Evolutionary conservation across 306 rosid species (phyloP).

Genomic region (Vigna trinervia): DNA sequence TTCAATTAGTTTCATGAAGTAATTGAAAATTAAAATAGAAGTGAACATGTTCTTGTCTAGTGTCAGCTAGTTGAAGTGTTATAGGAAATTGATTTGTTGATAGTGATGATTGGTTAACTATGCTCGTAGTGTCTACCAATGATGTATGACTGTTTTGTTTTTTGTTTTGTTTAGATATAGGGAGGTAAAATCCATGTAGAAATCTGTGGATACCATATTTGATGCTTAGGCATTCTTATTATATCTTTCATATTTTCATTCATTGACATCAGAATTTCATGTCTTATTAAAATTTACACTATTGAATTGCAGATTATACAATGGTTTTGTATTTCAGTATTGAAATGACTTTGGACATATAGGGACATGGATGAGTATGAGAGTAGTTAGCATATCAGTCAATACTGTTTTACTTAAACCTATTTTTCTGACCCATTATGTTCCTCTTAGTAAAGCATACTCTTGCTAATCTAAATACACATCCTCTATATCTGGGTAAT

Average conservation of each 20-base stretch:
- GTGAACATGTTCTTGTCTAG: conserved; percentile 14
- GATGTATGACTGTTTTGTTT: neutral
- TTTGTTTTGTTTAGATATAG: neutral
- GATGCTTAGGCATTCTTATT: conserved; percentile 3
- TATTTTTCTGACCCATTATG: neutral
- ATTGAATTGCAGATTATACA: neutral
- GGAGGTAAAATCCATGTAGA: neutral
- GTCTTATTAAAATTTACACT: neutral
- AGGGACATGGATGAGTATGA: neutral
- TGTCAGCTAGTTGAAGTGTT: conserved; percentile 9
- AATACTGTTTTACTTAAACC: neutral
- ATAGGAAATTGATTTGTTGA: neutral
- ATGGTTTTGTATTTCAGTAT: neutral
- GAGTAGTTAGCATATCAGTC: neutral
- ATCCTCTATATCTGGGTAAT: neutral
- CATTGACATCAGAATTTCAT: neutral
- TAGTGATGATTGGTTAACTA: conserved; percentile 8
- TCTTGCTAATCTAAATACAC: neutral
- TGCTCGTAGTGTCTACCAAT: neutral
- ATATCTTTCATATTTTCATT: neutral
- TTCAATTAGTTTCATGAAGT: conserved; percentile 6
- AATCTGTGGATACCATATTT: neutral
- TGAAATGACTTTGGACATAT: neutral
- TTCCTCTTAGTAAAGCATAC: neutral
- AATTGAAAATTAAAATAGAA: conserved; percentile 8